Evolutionary conservation across 768 basidiomycete genomes (phyloP).

Genomic region (Pleurotus cornucopiae): DNA sequence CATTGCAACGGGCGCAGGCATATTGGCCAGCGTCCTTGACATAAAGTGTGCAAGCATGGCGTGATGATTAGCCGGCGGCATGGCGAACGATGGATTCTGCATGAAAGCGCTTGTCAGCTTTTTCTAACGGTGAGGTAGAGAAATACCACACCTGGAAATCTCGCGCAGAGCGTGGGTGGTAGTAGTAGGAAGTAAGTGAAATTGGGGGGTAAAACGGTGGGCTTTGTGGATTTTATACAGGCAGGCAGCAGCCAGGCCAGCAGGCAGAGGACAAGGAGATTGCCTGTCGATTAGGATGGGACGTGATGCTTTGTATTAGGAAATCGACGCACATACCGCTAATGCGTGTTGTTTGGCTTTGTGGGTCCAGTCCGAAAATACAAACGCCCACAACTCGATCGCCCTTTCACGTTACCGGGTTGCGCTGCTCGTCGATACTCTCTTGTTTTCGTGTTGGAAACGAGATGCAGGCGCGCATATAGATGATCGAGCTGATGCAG

Average conservation of each 20-base stretch:
- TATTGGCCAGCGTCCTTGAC: neutral
- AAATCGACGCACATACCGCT: conserved; percentile 5
- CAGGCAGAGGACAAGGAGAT: conserved; percentile 5
- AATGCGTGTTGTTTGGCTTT: conserved; percentile 5
- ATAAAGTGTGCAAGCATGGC: neutral
- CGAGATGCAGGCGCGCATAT: conserved; percentile 2
- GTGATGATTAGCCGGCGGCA: neutral
- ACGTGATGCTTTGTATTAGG: conserved; percentile 7
- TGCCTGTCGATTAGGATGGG: conserved; percentile 3
- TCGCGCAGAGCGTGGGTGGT: neutral
- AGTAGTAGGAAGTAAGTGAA: neutral
- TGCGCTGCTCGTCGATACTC: neutral
- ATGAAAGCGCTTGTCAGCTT: neutral
- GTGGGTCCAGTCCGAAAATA: conserved; percentile 7
- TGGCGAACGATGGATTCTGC: neutral
- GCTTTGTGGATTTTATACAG: neutral
- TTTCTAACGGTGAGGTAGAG: too few species aligned
- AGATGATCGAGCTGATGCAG: neutral
- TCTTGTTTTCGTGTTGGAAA: conserved; percentile 4
- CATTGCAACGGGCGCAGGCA: neutral
- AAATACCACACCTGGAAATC: too few species aligned
- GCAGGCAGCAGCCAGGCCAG: neutral
- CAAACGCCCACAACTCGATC: conserved; percentile 8
- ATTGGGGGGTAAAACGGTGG: neutral
- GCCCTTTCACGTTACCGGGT: neutral